Base-by-base conservation (phyloP, 148 eudicot species). In the Fagopyrum esculentum region DNA sequence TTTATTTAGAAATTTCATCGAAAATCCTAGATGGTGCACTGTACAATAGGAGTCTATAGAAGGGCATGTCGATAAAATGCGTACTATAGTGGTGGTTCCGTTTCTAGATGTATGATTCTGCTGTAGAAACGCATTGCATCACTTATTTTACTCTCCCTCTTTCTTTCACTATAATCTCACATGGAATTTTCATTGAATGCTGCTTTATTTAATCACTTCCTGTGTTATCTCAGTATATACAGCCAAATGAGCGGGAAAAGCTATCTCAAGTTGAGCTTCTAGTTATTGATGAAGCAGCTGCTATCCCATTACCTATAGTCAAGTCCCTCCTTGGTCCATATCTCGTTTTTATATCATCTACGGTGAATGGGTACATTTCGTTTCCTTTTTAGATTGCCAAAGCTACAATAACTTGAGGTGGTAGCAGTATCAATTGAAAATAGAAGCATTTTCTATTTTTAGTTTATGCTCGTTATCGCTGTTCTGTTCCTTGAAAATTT, bases 231-330 rank as follows among this genome's bases (percentile, higher is more conserved):
- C 92, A 93, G 98, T 94, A 94, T 76, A 90, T 95, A 86, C 87
- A 84, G 71, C 98, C 98, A 55, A 84, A 86, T 80, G 98, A 92
- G 79, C 90, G 87, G 74, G 92, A 80, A 83, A 95, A 95, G 81
- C 89, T 92, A 56, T 92, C 97, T 73, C 97, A 92, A 82, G 97
- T 90, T 78, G 97, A 95, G 83, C 90, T 95, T 72, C 81, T 95
- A 82, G 98, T 95, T 74, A 74, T 95, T 90, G 98, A 95, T 86
- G 98, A 95, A 83, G 98, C 98, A 59, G 98, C 97, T 54, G 98
- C 98, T 45, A 86, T 95, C 76, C 98, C 97, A 44, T 84, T 95
- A 78, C 92, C 97, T 73, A 78, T 90, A 73, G 97, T 95, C 79
- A 95, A 89, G 82, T 89, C 97, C 55, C 85, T 95, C 76, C 85